Conservation (phyloP, 169 alveolate genomes). For the Cryptosporidium sp. region DNA sequence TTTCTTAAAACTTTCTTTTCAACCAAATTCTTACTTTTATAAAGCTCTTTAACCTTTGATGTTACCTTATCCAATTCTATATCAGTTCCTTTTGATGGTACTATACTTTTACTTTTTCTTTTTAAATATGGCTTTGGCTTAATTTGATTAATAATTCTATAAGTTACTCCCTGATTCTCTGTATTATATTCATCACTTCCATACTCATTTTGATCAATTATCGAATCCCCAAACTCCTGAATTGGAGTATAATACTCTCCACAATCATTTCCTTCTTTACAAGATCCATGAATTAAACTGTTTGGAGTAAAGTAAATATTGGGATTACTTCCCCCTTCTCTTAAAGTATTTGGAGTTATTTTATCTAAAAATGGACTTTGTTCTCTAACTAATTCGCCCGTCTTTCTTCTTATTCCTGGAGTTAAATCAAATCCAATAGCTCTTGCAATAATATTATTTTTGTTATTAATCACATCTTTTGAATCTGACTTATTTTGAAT, state of each 20-base stretch:
- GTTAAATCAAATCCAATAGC: background rate
- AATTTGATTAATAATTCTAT: background rate
- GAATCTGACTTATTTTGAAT: background rate
- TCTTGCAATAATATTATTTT: background rate
- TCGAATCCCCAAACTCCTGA: conserved; percentile 1
- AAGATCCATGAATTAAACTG: conserved; percentile 5
- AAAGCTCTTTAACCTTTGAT: conserved; percentile 48
- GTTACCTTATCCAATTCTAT: conserved; percentile 40
- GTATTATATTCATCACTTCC: background rate
- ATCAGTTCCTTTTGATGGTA: conserved; percentile 42
- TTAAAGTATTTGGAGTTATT: background rate
- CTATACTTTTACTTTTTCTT: conserved; percentile 60
- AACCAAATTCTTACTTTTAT: background rate
- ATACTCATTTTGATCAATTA: background rate
- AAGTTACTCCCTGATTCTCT: background rate
- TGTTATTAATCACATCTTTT: no score
- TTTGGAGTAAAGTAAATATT: conserved; percentile 43
- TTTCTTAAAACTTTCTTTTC: conserved; percentile 2
- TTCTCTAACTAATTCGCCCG: background rate
- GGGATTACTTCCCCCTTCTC: background rate
- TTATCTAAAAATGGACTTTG: background rate
- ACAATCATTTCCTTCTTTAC: background rate
- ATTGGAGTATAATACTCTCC: conserved; percentile 26
- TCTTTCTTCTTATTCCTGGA: background rate
- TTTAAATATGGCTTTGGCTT: conserved; percentile 63